phyloP scores from a whole-genome alignment of 495 filamentous ascomycete species.

The Hypoxylon lienhwacheense region DNA sequence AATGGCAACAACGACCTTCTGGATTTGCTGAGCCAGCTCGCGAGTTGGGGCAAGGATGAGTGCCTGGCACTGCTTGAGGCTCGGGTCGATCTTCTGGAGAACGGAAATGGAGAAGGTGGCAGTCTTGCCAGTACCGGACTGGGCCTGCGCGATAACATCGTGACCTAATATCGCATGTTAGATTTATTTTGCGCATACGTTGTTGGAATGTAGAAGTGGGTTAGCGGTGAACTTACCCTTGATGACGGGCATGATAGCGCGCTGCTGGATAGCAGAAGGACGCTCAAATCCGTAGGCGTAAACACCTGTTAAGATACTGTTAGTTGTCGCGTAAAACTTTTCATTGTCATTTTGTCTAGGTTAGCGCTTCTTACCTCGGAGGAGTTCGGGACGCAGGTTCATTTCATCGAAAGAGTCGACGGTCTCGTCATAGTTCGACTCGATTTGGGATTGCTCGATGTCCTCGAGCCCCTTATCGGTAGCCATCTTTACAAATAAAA shows the following conservation, averaged over 20 bases:
- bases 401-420: conserved; percentile 99
- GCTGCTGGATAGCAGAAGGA: conserved; percentile 98
- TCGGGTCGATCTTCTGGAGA: conserved; percentile 94
- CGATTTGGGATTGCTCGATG: conserved; percentile 87
- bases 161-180: conserved; percentile 64
- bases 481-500: conserved; percentile 86
- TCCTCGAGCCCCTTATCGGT: conserved; percentile 95
- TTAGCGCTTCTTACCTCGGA: conserved; percentile 72
- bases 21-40: conserved; percentile 97
- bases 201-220: conserved; percentile 19
- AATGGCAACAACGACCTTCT: conserved; percentile 96
- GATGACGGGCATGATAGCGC: conserved; percentile 99
- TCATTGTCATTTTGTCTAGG: conserved; percentile 9
- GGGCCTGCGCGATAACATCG: conserved; percentile 98
- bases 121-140: conserved; percentile 99
- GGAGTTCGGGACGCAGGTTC: conserved; percentile 92
- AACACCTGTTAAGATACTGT: conserved; percentile 63
- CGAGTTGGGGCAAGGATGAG: conserved; percentile 95
- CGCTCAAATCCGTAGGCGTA: conserved; percentile 99
- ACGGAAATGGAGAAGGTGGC: conserved; percentile 99
- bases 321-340: conserved; percentile 17
- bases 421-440: conserved; percentile 99
- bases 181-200: conserved; percentile 22
- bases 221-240: conserved; percentile 74
- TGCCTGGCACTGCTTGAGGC: conserved; percentile 91